A percentile compares a stretch with the other conserved stretches of the same genome.
Evolutionary conservation across 371 early-diverging fungal species (phyloP).

Genomic region (Choanephora cucurbitarum): DNA sequence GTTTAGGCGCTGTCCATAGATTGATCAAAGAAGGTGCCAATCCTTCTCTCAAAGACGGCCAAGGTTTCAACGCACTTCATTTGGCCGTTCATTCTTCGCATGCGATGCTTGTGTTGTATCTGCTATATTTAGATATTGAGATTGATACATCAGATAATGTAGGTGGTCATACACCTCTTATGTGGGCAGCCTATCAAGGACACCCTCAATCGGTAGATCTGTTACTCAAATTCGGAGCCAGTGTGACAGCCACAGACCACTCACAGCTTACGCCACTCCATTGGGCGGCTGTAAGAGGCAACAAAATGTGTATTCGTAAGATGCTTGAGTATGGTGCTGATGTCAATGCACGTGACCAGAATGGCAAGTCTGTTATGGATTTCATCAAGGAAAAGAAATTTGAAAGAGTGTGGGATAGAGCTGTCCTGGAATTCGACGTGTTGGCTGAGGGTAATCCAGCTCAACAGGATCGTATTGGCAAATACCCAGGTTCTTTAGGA

Average conservation of each 20-base stretch:
- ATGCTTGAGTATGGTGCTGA: slow-evolving; percentile 62
- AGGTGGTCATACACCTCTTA: slow-evolving; percentile 82
- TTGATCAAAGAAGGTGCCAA: slow-evolving; percentile 81
- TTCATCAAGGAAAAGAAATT: slow-evolving; percentile 50
- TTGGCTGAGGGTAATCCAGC: slow-evolving; percentile 40
- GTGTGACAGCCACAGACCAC: slow-evolving; percentile 65
- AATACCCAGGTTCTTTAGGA: slow-evolving; percentile 38
- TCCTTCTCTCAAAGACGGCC: slow-evolving; percentile 71
- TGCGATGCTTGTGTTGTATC: slow-evolving; percentile 71
- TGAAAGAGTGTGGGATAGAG: slow-evolving; percentile 43
- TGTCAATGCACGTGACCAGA: slow-evolving; percentile 38
- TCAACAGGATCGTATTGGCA: slow-evolving; percentile 28
- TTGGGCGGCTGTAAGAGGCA: slow-evolving; percentile 70
- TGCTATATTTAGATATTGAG: slow-evolving; percentile 68
- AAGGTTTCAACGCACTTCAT: slow-evolving; percentile 91
- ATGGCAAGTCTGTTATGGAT: slow-evolving; percentile 54
- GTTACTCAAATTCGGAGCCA: slow-evolving; percentile 72
- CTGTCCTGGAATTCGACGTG: slow-evolving; percentile 51
- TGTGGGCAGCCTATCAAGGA: slow-evolving; percentile 95
- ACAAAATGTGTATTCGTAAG: slow-evolving; percentile 43
- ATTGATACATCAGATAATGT: slow-evolving; percentile 75
- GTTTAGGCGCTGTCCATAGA: slow-evolving; percentile 71
- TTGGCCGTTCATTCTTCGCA: slow-evolving; percentile 89
- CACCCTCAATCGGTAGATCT: slow-evolving; percentile 68
- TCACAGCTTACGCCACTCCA: slow-evolving; percentile 82